Conservation (phyloP, 2,329 filamentous ascomycete genomes). For the Fusarium sp. region DNA sequence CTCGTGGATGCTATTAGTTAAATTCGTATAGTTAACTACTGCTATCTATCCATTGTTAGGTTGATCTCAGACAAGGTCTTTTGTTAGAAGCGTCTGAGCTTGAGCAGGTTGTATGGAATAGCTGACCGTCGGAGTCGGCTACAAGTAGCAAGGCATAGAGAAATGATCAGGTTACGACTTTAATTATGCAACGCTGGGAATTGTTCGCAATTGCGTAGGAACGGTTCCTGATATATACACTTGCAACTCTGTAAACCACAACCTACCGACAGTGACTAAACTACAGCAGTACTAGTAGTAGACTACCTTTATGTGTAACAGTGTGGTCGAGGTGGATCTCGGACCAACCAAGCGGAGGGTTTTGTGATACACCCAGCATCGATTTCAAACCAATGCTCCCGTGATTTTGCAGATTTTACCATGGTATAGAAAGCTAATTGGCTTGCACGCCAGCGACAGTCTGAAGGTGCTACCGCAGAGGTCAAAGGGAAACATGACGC, state of each 20-base stretch:
- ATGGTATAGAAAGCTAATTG: constrained; percentile 19
- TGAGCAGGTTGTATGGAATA: constrained; percentile 4
- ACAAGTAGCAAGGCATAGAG: constrained; percentile 9
- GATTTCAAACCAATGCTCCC: constrained; percentile 7
- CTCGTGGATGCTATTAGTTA: constrained; percentile 20
- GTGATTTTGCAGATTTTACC: constrained; percentile 2
- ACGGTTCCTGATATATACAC: background rate
- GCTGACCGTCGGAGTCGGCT: background rate
- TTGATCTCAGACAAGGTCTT: constrained; percentile 23
- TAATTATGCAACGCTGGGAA: constrained; percentile 1
- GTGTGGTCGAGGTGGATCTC: constrained; percentile 29
- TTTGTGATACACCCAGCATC: background rate
- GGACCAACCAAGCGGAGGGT: constrained; percentile 25
- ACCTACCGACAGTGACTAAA: constrained; percentile 26
- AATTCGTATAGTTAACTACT: constrained; percentile 4
- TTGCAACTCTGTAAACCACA: constrained; percentile 13
- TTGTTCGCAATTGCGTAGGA: constrained; percentile 9
- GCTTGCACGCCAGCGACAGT: constrained; percentile 7
- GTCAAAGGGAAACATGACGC: constrained; percentile 26
- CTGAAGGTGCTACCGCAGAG: constrained; percentile 26
- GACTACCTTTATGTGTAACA: constrained; percentile 18
- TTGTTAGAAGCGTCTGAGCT: constrained; percentile 28
- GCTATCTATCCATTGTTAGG: constrained; percentile 6
- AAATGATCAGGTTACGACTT: constrained; percentile 1
- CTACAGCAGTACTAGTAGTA: background rate